Evolutionary conservation across 1,284 basidiomycete genomes (phyloP).

Genomic region (Irpex sp.): DNA sequence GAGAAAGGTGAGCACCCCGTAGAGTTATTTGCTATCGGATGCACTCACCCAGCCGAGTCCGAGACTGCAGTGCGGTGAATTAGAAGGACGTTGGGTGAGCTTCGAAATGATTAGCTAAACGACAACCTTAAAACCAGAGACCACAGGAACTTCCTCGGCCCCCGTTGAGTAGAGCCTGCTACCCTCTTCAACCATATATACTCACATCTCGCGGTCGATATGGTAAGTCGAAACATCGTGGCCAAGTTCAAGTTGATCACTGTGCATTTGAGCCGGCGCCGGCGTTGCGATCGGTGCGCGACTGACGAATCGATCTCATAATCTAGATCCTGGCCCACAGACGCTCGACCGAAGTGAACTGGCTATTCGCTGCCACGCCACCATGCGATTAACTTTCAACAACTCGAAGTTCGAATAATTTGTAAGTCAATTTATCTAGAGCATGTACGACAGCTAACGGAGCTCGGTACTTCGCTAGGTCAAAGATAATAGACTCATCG

Average conservation of each 20-base stretch:
- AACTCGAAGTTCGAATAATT: too few relatives aligned
- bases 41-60: background rate
- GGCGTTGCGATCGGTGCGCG: too few relatives aligned
- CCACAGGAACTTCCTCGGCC: background rate
- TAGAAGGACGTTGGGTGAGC: background rate
- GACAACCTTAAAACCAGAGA: background rate
- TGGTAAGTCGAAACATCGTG: background rate
- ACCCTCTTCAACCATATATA: background rate
- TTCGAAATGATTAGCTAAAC: background rate
- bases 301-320: too few relatives aligned
- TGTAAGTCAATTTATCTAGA: too few relatives aligned
- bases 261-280: too few relatives aligned
- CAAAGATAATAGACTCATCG: too few relatives aligned
- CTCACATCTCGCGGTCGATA: background rate
- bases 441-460: too few relatives aligned
- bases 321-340: too few relatives aligned
- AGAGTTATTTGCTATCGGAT: background rate
- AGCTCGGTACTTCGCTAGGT: too few relatives aligned
- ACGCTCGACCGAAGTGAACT: too few relatives aligned
- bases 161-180: background rate
- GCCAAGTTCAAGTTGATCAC: background rate
- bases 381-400: too few relatives aligned
- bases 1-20: background rate
- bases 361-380: too few relatives aligned
- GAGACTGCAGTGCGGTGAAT: background rate